These are phyloP conservation scores for Orbilia quercus DNA, from an alignment of 2,329 filamentous ascomycete genomes.

Conservation along the genomic window DNA sequence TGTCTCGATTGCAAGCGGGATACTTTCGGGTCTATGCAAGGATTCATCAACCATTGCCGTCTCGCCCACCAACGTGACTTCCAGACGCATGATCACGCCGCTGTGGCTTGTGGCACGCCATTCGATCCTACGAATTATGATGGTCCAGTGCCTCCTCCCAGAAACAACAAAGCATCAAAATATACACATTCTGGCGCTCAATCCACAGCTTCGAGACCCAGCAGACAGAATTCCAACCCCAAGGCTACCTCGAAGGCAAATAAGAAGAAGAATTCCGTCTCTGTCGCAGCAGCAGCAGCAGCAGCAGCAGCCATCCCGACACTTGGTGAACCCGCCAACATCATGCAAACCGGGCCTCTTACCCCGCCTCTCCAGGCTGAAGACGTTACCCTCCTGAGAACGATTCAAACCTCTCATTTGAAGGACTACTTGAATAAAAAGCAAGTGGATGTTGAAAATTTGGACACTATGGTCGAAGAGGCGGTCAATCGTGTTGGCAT, in stretches of 20 bases:
- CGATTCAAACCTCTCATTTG: conserved; percentile 58
- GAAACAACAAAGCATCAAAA: conserved; percentile 44
- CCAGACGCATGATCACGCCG: conserved; percentile 95
- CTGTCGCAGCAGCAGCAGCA: neutral
- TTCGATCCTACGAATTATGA: conserved; percentile 68
- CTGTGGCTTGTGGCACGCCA: conserved; percentile 83
- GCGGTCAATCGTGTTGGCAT: conserved; percentile 58
- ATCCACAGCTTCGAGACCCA: conserved; percentile 12
- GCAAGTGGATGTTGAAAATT: conserved; percentile 58
- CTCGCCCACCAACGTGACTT: conserved; percentile 94
- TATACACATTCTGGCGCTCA: conserved; percentile 9
- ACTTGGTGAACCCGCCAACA: conserved; percentile 7
- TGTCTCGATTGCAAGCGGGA: conserved; percentile 88
- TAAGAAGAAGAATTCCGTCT: conserved; percentile 24
- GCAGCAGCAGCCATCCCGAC: neutral
- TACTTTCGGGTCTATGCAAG: conserved; percentile 95
- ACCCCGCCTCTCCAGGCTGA: conserved; percentile 58
- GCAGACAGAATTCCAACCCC: conserved; percentile 9
- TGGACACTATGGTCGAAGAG: conserved; percentile 59
- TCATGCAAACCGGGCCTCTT: conserved; percentile 52
- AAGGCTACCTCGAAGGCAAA: conserved; percentile 31
- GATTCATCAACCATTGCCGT: conserved; percentile 99
- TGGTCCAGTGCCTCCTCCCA: conserved; percentile 39
- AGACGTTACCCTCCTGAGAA: conserved; percentile 41
- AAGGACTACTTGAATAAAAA: conserved; percentile 58